Conservation (phyloP, 345 rosid species). For the Eutrema heterophyllum region DNA sequence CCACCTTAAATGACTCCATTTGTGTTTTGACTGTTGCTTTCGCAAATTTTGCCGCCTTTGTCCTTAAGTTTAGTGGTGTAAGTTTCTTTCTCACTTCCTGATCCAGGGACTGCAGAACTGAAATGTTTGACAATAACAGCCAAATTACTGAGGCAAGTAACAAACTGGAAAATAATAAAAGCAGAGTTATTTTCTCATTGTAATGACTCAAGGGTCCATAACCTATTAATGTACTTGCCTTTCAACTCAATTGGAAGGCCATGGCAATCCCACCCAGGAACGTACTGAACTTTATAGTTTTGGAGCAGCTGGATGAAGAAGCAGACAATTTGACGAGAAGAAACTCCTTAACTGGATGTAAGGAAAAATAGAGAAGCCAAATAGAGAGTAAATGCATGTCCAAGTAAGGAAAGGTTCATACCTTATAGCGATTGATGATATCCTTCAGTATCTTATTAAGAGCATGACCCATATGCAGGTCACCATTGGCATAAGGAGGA, state of each 20-base stretch:
- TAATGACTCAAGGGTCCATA: background rate
- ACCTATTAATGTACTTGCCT: slow-evolving; percentile 49
- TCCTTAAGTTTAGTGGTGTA: slow-evolving; percentile 77
- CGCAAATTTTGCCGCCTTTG: slow-evolving; percentile 91
- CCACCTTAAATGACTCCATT: slow-evolving; percentile 94
- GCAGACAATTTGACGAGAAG: slow-evolving; percentile 9
- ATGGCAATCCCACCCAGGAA: slow-evolving; percentile 99
- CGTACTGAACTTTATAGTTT: slow-evolving; percentile 73
- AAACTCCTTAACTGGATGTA: background rate
- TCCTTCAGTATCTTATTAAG: slow-evolving; percentile 94
- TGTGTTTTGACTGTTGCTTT: slow-evolving; percentile 89
- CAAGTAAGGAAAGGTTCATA: slow-evolving; percentile 21
- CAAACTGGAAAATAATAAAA: slow-evolving; percentile 7
- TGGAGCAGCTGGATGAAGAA: slow-evolving; percentile 65
- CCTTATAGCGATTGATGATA: slow-evolving; percentile 93
- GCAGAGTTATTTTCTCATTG: background rate
- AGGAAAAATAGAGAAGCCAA: background rate
- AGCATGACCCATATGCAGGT: slow-evolving; percentile 94
- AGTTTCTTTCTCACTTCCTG: slow-evolving; percentile 78
- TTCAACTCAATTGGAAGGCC: slow-evolving; percentile 97
- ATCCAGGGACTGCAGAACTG: slow-evolving; percentile 96
- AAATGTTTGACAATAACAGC: slow-evolving; percentile 36
- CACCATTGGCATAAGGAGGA: slow-evolving; percentile 97
- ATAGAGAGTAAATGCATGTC: background rate
- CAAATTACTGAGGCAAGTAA: slow-evolving; percentile 25